Evolutionary conservation across 2,329 filamentous ascomycete genomes (phyloP).

Genomic region (Bipolaris cookei): DNA sequence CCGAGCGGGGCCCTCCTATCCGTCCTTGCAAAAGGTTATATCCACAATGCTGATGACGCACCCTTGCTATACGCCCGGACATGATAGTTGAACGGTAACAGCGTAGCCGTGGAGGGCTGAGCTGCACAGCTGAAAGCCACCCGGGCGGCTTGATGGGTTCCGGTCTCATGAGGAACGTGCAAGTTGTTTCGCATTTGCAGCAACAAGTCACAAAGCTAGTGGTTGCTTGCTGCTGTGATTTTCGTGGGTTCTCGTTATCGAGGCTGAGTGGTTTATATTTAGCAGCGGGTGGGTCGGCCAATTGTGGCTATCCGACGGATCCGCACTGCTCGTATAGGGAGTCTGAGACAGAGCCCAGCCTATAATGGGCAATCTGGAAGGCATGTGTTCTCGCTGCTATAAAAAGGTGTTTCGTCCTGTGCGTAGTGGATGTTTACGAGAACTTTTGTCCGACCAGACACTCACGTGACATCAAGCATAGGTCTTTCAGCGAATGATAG

Average conservation of each 20-base stretch:
- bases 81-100: constrained; percentile 1
- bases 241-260: constrained; percentile 16
- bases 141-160: neutral
- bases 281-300: constrained; percentile 18
- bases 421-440: neutral
- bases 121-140: constrained; percentile 10
- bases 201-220: neutral
- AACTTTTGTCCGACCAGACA: neutral
- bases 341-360: neutral
- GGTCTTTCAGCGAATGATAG: too few relatives aligned
- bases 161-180: neutral
- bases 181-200: neutral
- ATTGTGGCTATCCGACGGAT: constrained; percentile 15
- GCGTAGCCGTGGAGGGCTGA: constrained; percentile 4
- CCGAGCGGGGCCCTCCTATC: constrained; percentile 13
- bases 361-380: neutral
- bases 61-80: constrained; percentile 8
- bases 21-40: constrained; percentile 8
- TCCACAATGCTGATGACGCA: constrained; percentile 15
- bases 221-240: neutral
- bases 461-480: neutral
- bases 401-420: neutral
- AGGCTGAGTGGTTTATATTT: constrained; percentile 33
- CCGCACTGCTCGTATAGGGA: constrained; percentile 13
- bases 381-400: neutral